Conservation (phyloP, 2,329 filamentous ascomycete species). For the Sporothrix luriei region DNA sequence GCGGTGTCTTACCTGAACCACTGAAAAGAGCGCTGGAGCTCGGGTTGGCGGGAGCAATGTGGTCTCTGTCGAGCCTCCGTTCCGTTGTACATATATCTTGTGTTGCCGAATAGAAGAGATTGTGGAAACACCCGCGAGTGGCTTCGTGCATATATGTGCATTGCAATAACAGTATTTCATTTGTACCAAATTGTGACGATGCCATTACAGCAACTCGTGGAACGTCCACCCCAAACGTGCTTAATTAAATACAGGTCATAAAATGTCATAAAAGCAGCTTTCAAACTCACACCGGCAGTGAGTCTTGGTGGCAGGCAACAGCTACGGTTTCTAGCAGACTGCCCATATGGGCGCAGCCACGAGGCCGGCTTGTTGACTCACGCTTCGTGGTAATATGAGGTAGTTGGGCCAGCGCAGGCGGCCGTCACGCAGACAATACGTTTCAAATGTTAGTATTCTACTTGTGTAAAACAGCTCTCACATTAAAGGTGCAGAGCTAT, state of each 20-base stretch:
- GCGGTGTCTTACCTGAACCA: constrained; percentile 30
- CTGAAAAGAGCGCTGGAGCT: constrained; percentile 26
- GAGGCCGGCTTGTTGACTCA: not conserved
- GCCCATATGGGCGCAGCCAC: constrained; percentile 11
- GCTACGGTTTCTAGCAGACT: no score
- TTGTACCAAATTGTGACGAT: not conserved
- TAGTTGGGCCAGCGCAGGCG: not conserved
- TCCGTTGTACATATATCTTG: constrained; percentile 43
- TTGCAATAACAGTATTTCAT: constrained; percentile 1
- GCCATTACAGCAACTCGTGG: not conserved
- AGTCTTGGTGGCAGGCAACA: not conserved
- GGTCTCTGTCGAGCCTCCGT: constrained; percentile 34
- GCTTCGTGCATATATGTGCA: constrained; percentile 19
- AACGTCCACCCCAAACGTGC: not conserved
- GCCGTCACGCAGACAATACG: not conserved
- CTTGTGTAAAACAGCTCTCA: not conserved
- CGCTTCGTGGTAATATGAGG: not conserved
- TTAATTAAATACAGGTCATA: not conserved
- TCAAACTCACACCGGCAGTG: not conserved
- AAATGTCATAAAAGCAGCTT: not conserved
- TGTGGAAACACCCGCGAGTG: constrained; percentile 35
- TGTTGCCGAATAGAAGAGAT: constrained; percentile 48
- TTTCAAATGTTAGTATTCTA: no score
- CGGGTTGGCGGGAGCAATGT: constrained; percentile 24
- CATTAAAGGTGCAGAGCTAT: not conserved